phyloP scores from a whole-genome alignment of 805 yeast genomes.

The Kodamaea leandrae region DNA sequence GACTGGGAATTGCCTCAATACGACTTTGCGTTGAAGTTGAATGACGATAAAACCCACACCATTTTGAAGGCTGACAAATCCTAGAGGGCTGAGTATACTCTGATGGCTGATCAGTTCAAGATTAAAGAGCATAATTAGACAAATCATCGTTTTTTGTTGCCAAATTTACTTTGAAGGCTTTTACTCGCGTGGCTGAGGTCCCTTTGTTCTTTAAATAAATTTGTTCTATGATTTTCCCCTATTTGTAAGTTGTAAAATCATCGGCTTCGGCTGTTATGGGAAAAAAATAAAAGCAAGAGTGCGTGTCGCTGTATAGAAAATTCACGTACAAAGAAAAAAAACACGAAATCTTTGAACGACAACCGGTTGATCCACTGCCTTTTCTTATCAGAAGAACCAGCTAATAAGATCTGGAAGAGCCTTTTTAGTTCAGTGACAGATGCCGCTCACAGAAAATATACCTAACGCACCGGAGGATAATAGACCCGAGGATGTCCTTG shows the following conservation, averaged over 20 bases:
- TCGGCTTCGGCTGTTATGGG: not conserved
- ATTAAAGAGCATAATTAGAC: too few species aligned
- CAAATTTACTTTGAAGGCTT: too few species aligned
- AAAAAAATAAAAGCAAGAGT: not conserved
- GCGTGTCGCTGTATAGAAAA: not conserved
- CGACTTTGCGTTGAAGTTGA: conserved; percentile 40
- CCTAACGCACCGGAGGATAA: conserved; percentile 41
- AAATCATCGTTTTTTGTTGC: too few species aligned
- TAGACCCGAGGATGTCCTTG: conserved; percentile 29
- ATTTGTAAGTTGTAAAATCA: not conserved
- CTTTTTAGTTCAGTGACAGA: not conserved
- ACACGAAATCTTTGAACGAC: conserved; percentile 3
- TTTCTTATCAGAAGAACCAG: not conserved
- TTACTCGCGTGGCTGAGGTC: too few species aligned
- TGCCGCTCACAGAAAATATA: conserved; percentile 17
- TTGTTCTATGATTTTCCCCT: not conserved
- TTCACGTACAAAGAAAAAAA: conserved; percentile 2
- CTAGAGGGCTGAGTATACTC: too few species aligned
- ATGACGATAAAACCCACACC: conserved; percentile 6
- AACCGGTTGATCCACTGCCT: not conserved
- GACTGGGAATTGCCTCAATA: conserved; percentile 76
- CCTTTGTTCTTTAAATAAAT: too few species aligned
- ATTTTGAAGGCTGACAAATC: not conserved
- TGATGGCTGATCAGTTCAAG: too few species aligned
- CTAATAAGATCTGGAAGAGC: conserved; percentile 3